Evolutionary conservation across 2,329 filamentous ascomycete species (phyloP).

Genomic region (Diaporthe citriasiana): DNA sequence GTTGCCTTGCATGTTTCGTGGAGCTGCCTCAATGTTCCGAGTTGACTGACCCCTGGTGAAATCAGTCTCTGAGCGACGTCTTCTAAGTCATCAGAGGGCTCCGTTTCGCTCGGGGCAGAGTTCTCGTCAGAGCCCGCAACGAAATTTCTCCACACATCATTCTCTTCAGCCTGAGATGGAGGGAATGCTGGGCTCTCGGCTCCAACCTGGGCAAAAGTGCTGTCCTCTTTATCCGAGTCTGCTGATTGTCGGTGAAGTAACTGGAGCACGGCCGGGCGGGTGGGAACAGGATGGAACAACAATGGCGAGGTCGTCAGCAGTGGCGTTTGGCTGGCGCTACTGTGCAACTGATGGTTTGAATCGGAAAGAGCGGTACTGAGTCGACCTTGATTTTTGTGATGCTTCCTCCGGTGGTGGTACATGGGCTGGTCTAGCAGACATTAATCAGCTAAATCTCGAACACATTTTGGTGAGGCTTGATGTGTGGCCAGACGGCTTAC

Average conservation of each 20-base stretch:
- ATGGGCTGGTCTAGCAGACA: background rate
- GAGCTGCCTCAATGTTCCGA: background rate
- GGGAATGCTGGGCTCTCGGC: constrained; percentile 39
- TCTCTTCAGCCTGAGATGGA: constrained; percentile 45
- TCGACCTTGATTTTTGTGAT: background rate
- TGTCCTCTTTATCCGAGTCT: constrained; percentile 45
- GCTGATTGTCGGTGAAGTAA: constrained; percentile 25
- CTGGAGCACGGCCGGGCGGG: constrained; percentile 36
- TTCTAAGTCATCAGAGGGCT: background rate
- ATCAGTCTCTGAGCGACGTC: background rate
- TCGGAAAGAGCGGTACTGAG: background rate
- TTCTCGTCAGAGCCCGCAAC: constrained; percentile 40
- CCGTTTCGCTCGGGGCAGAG: constrained; percentile 27
- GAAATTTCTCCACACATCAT: constrained; percentile 47
- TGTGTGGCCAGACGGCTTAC: constrained; percentile 23
- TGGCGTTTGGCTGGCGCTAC: background rate
- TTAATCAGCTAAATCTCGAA: background rate
- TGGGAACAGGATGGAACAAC: constrained; percentile 45
- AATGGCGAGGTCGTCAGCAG: constrained; percentile 34
- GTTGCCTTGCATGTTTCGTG: background rate
- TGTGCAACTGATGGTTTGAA: constrained; percentile 9
- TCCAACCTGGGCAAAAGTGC: constrained; percentile 47
- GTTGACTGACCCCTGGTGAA: constrained; percentile 38
- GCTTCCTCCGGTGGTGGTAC: background rate
- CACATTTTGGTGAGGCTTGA: background rate